Evolutionary conservation across 2,329 filamentous ascomycete genomes (phyloP).

Genomic region (Aspergillus sp.): DNA sequence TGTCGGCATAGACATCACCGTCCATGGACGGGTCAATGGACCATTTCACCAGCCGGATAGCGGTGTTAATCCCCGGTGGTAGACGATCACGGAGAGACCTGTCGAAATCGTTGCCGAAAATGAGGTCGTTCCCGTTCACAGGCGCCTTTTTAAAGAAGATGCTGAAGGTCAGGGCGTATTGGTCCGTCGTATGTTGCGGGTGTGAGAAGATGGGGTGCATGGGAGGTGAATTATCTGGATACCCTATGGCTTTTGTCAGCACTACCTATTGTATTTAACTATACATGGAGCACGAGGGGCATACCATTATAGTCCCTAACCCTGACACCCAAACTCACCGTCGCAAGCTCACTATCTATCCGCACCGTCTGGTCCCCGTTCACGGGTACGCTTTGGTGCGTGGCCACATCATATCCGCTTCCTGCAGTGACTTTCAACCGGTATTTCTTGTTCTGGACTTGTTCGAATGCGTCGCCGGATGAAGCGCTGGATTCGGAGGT

Average conservation of each 20-base stretch:
- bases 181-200: constrained; percentile 62
- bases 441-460: constrained; percentile 40
- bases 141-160: constrained; percentile 59
- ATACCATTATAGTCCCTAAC: constrained; percentile 54
- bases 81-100: constrained; percentile 77
- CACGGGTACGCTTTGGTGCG: constrained; percentile 66
- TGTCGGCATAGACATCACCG: constrained; percentile 79
- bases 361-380: constrained; percentile 58
- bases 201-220: constrained; percentile 71
- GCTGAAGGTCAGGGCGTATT: constrained; percentile 74
- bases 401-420: constrained; percentile 60
- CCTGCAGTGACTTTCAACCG: constrained; percentile 76
- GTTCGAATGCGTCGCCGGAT: not conserved
- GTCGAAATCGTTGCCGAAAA: constrained; percentile 96
- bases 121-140: constrained; percentile 63
- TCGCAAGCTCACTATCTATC: constrained; percentile 57
- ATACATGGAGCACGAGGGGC: too few species aligned
- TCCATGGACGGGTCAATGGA: constrained; percentile 86
- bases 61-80: constrained; percentile 77
- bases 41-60: constrained; percentile 79
- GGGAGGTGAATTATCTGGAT: constrained; percentile 60
- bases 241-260: constrained; percentile 40
- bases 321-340: constrained; percentile 63
- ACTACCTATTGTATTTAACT: not conserved
- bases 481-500: not conserved